Conservation (phyloP, 495 filamentous ascomycete species). For the Penicillium chermesinum region DNA sequence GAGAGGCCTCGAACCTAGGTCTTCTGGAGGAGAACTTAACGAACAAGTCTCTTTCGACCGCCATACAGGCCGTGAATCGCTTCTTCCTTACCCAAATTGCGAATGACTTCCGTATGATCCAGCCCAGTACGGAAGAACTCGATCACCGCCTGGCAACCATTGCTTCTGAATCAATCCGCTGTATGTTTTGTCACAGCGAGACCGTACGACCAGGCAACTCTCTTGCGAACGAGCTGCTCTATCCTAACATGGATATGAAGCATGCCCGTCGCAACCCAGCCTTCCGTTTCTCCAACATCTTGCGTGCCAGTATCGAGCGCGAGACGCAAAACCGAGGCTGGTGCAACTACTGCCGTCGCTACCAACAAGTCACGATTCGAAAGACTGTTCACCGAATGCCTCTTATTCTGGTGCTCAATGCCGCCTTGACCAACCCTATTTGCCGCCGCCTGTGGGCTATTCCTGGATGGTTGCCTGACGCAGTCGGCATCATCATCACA, state of each 20-base stretch:
- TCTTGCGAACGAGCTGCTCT: constrained; percentile 77
- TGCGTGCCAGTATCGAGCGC: constrained; percentile 81
- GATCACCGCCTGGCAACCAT: constrained; percentile 55
- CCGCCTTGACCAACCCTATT: constrained; percentile 64
- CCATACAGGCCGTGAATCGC: constrained; percentile 72
- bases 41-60: constrained; percentile 59
- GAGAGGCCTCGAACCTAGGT: constrained; percentile 64
- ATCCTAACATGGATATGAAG: constrained; percentile 54
- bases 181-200: constrained; percentile 77
- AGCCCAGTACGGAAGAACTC: constrained; percentile 51
- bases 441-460: constrained; percentile 77
- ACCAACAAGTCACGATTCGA: constrained; percentile 72
- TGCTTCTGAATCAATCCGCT: constrained; percentile 60
- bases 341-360: constrained; percentile 82
- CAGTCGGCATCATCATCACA: constrained; percentile 83
- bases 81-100: constrained; percentile 71
- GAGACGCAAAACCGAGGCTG: constrained; percentile 79
- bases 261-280: constrained; percentile 48
- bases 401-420: constrained; percentile 77
- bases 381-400: constrained; percentile 77
- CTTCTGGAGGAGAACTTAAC: constrained; percentile 79
- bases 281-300: constrained; percentile 70
- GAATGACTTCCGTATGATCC: constrained; percentile 60
- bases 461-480: constrained; percentile 84
- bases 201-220: constrained; percentile 61